Percentiles rank a stretch among this genome's conserved stretches.
phyloP scores from a whole-genome alignment of 2,329 filamentous ascomycete genomes.

The Alternaria brassicicola region DNA sequence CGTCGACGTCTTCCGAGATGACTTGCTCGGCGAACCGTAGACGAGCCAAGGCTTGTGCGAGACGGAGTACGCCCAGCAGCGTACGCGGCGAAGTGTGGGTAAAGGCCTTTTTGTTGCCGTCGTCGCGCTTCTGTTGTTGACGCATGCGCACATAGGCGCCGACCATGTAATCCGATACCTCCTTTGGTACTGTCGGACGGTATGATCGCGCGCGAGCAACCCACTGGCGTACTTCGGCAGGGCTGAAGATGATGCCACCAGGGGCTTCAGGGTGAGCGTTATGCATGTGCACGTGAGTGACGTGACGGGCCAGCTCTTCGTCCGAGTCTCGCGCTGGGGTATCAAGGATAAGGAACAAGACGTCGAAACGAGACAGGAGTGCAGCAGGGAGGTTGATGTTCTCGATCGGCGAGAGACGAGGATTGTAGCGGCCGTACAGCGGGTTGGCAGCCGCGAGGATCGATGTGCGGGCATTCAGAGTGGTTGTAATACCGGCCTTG shows the following conservation, averaged over 20 bases:
- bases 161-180: slow-evolving; percentile 93
- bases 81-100: slow-evolving; percentile 94
- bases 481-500: slow-evolving; percentile 94
- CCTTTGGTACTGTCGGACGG: slow-evolving; percentile 82
- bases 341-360: slow-evolving; percentile 95
- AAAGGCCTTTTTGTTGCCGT: slow-evolving; percentile 89
- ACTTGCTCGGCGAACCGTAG: slow-evolving; percentile 87
- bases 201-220: slow-evolving; percentile 90
- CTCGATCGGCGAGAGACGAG: slow-evolving; percentile 93
- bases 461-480: slow-evolving; percentile 92
- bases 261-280: slow-evolving; percentile 81
- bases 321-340: slow-evolving; percentile 88
- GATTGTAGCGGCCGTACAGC: slow-evolving; percentile 97
- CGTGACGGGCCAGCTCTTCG: slow-evolving; percentile 92
- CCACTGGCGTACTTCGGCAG: slow-evolving; percentile 93
- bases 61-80: slow-evolving; percentile 86
- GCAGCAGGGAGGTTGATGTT: slow-evolving; percentile 99
- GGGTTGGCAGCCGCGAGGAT: slow-evolving; percentile 97
- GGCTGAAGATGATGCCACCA: slow-evolving; percentile 78
- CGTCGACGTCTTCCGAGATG: slow-evolving; percentile 90
- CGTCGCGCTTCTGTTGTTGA: slow-evolving; percentile 87
- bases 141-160: slow-evolving; percentile 96
- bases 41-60: slow-evolving; percentile 91
- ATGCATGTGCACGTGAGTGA: slow-evolving; percentile 97
- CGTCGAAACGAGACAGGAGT: slow-evolving; percentile 93